These are phyloP conservation scores for Phoma sp. DNA, from an alignment of 2,329 filamentous ascomycete genomes.

Conservation along the genomic window DNA sequence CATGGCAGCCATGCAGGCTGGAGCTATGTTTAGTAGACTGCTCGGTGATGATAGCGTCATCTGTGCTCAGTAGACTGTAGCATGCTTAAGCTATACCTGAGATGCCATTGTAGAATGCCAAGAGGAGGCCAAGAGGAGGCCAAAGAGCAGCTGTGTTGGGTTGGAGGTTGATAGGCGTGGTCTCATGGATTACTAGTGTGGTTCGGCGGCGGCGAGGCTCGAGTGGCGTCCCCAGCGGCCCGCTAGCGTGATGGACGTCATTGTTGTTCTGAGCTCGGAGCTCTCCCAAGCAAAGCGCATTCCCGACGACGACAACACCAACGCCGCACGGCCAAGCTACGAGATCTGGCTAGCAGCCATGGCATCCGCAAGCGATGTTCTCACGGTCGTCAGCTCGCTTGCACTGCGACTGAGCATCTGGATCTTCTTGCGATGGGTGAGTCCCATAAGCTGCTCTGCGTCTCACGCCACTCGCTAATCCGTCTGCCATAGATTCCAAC, in stretches of 20 bases:
- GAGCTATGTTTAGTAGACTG: too few species aligned
- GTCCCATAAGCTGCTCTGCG: conserved; percentile 22
- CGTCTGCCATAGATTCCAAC: conserved; percentile 37
- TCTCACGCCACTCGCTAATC: conserved; percentile 9
- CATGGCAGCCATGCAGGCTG: too few species aligned
- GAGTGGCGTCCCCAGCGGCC: conserved; percentile 1
- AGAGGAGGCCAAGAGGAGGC: too few species aligned
- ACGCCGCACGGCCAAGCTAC: conserved; percentile 15
- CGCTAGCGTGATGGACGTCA: conserved; percentile 10
- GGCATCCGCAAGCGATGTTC: conserved; percentile 44
- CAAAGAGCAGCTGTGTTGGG: too few species aligned
- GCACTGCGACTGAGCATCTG: conserved; percentile 60
- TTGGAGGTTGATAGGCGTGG: too few species aligned
- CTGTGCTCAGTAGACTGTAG: too few species aligned
- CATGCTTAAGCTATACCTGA: too few species aligned
- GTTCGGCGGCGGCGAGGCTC: too few species aligned
- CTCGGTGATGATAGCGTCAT: too few species aligned
- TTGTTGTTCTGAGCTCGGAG: conserved; percentile 2
- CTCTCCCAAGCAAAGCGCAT: not conserved
- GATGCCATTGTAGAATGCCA: too few species aligned
- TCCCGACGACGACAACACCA: conserved; percentile 9
- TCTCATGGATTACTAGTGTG: too few species aligned
- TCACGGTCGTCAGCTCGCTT: conserved; percentile 56
- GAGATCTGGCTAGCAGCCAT: conserved; percentile 30
- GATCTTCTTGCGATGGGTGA: conserved; percentile 70